phyloP scores from a whole-genome alignment of 495 filamentous ascomycete species.

The Viridothelium virens region DNA sequence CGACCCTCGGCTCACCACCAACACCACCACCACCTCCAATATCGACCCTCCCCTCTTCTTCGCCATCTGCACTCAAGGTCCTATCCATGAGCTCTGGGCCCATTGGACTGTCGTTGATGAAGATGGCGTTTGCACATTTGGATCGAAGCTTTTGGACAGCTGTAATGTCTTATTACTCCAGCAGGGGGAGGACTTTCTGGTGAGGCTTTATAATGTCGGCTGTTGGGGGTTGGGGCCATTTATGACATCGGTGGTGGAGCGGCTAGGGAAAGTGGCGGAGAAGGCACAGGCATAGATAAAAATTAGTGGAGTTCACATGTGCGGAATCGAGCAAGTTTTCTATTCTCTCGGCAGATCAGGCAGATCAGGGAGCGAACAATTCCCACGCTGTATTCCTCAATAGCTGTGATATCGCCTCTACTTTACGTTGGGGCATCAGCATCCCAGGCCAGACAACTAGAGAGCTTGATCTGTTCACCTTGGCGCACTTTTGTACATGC shows the following conservation, averaged over 20 bases:
- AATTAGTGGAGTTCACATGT: neutral
- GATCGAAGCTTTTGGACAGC: neutral
- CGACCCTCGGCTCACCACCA: neutral
- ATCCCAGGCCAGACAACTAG: no score
- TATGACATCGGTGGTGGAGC: neutral
- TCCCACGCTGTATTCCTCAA: no score
- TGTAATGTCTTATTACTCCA: neutral
- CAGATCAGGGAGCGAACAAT: no score
- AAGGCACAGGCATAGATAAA: neutral
- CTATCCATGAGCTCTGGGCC: constrained; percentile 17
- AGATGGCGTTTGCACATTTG: neutral
- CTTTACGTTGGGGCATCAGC: no score
- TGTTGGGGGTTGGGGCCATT: neutral
- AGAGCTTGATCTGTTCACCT: no score
- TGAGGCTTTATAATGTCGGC: neutral
- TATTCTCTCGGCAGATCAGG: no score
- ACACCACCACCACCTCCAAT: constrained; percentile 1
- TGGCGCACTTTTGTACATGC: no score
- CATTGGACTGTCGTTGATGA: constrained; percentile 10
- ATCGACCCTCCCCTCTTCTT: constrained; percentile 13
- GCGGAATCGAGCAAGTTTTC: no score
- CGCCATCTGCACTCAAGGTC: constrained; percentile 16
- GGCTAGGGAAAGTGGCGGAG: neutral
- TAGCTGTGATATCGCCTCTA: no score
- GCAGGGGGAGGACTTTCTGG: neutral